phyloP scores from a whole-genome alignment of 768 basidiomycete genomes.

The Neoboletus subvelutipes region DNA sequence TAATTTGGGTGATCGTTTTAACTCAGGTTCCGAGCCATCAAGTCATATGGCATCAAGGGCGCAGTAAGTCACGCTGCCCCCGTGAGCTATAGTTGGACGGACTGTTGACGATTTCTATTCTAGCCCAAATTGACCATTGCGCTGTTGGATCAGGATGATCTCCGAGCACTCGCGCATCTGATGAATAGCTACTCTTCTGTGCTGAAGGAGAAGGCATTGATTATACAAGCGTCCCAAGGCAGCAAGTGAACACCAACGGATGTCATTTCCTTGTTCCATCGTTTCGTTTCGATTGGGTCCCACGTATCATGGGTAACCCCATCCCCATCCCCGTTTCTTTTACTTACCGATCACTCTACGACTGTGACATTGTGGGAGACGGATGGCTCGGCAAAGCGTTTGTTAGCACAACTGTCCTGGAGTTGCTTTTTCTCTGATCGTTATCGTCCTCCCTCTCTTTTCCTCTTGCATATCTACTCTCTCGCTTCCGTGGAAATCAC shows the following conservation, averaged over 20 bases:
- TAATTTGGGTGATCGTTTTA: conserved; percentile 22
- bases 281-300: neutral
- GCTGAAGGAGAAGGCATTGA: conserved; percentile 72
- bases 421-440: conserved; percentile 6
- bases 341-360: neutral
- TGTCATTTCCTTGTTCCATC: neutral
- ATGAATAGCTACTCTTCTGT: conserved; percentile 85
- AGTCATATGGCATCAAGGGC: conserved; percentile 78
- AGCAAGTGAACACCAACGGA: conserved; percentile 21
- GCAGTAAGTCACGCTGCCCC: conserved; percentile 49
- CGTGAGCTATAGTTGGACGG: neutral
- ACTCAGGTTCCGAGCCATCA: conserved; percentile 55
- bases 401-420: neutral
- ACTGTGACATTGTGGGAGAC: neutral
- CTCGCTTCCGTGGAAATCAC: conserved; percentile 10
- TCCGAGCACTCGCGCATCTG: conserved; percentile 78
- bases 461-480: conserved; percentile 12
- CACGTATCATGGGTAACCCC: neutral
- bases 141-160: conserved; percentile 81
- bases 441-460: neutral
- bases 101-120: conserved; percentile 5
- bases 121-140: conserved; percentile 84
- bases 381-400: neutral
- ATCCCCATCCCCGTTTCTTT: neutral
- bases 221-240: conserved; percentile 27